Evolutionary conservation across 1,284 basidiomycete genomes (phyloP).

Genomic region (Apiotrichum porosum): DNA sequence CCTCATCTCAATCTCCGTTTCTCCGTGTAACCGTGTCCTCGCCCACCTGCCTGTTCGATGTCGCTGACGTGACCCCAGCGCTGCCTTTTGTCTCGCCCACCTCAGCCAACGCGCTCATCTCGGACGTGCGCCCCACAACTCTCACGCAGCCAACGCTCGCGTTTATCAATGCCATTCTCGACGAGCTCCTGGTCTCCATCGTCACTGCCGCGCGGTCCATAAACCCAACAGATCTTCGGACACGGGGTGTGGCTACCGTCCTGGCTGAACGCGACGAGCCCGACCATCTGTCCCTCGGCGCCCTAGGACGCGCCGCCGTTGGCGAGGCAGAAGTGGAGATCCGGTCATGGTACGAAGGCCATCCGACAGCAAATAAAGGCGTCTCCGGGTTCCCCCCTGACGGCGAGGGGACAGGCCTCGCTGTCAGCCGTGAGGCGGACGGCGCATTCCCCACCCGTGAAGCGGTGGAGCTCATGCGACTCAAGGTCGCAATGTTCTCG

Average conservation of each 20-base stretch:
- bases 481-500: slow-evolving; percentile 40
- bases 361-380: slow-evolving; percentile 26
- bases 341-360: slow-evolving; percentile 65
- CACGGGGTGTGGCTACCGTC: slow-evolving; percentile 61
- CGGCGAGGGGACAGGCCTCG: slow-evolving; percentile 32
- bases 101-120: slow-evolving; percentile 81
- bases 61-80: too few relatives aligned
- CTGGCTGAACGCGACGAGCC: slow-evolving; percentile 52
- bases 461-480: slow-evolving; percentile 41
- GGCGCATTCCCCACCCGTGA: slow-evolving; percentile 31
- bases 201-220: slow-evolving; percentile 68
- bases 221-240: slow-evolving; percentile 66
- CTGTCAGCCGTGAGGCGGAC: slow-evolving; percentile 2
- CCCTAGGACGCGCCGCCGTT: slow-evolving; percentile 80
- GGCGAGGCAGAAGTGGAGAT: slow-evolving; percentile 87
- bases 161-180: slow-evolving; percentile 76
- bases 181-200: slow-evolving; percentile 76
- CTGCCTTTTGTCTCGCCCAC: slow-evolving; percentile 57
- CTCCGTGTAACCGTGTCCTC: too few relatives aligned
- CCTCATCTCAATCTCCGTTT: too few relatives aligned
- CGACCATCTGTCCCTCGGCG: slow-evolving; percentile 28
- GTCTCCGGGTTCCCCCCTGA: slow-evolving; percentile 28
- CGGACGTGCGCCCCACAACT: slow-evolving; percentile 81
- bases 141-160: slow-evolving; percentile 67
- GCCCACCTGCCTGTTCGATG: too few relatives aligned